Evolutionary conservation across 495 filamentous ascomycete species (phyloP).

Genomic region (Tuber umbilicatum): DNA sequence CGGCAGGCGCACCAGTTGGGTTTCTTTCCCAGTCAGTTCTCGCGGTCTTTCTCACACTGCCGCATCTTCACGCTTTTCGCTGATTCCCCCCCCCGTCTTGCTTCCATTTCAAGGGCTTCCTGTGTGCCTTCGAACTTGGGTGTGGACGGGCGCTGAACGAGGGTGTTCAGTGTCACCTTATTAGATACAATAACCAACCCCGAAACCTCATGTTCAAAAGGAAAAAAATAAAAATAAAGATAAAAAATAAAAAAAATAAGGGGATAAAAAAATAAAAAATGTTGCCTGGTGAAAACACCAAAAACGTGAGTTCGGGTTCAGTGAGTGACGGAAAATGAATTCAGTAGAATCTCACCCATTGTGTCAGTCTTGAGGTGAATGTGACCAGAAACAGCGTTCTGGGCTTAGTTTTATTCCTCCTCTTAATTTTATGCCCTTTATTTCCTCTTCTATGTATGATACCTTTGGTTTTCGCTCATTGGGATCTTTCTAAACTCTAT

Average conservation of each 20-base stretch:
- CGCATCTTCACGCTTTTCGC: slow-evolving; percentile 9
- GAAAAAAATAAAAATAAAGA: background rate
- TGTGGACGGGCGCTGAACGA: background rate
- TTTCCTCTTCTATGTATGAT: background rate
- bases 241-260: background rate
- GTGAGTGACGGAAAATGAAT: background rate
- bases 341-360: background rate
- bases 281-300: background rate
- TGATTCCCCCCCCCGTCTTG: slow-evolving; percentile 11
- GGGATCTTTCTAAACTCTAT: background rate
- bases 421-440: slow-evolving; percentile 1
- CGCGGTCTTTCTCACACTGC: slow-evolving; percentile 11
- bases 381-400: slow-evolving; percentile 1
- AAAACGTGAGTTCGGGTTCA: background rate
- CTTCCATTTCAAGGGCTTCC: background rate
- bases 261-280: background rate
- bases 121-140: background rate
- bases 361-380: background rate
- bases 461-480: background rate
- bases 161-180: background rate
- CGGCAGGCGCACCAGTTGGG: background rate
- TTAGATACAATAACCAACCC: background rate
- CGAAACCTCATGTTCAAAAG: background rate
- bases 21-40: background rate
- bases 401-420: background rate